Base-by-base conservation (phyloP, 768 basidiomycete genomes). In the Termitomyces sp. region DNA sequence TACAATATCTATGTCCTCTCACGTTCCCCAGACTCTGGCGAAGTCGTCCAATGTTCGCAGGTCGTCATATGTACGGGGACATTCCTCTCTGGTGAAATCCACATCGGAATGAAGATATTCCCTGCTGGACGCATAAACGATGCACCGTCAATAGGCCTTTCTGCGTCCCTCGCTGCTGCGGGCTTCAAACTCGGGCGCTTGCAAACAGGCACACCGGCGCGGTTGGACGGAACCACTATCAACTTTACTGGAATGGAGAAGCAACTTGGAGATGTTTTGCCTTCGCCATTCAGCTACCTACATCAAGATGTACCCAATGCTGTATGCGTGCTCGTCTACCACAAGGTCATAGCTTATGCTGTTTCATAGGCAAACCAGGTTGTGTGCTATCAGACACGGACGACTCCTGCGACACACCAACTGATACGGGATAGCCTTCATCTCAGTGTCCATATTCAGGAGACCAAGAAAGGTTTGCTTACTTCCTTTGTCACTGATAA, bases 21-120 rank as follows among this genome's bases (percentile, higher is more conserved):
- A 46, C 4, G 9, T n/a, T 35, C 45, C 7, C 11, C 68, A 92
- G 92, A 92, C 32, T 77, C 82, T 4, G 90, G 91, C 10, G 87
- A 93, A 50, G 66, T 85, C 17, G 84, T 95, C 29, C 73, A 75
- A 17, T 95, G 92, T 64, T 84, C 87, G 4, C 85, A 87, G 62
- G 90, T 95, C 11, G 89, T 96, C 29, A 81, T 96, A 14, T 93
- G 92, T 63, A 95, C 93, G 0, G 94, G 94, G 8, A 96, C 94
- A 0, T 96, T 96, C 67, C 79, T 96, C 25, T 88, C 89, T 2
- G 94, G 91, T 11, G 91, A 95, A 72, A 92, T 95, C 44, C 93
- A 95, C 65, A 90, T 96, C 45, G 93, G 87, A 43, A 79, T 85
- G 73, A 86, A 85, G 58, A 79, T 83, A 17, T 85, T 86, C 62